phyloP scores from a whole-genome alignment of 139 green algal species.

The Chlorella sp. region DNA sequence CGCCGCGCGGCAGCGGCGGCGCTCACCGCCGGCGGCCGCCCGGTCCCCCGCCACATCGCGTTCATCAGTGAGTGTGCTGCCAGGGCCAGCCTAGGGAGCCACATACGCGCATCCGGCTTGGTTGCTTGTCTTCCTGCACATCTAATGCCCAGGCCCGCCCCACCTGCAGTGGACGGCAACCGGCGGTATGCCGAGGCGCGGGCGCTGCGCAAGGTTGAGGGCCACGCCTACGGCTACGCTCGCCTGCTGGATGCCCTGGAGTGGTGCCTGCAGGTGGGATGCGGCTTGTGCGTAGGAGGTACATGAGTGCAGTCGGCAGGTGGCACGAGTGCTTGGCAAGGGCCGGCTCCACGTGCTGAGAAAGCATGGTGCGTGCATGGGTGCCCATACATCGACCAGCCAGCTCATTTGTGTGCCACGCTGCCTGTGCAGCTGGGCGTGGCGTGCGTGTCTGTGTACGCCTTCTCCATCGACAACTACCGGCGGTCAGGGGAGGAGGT shows the following conservation, averaged over 20 bases:
- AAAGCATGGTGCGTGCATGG: too few relatives aligned
- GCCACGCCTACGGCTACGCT: constrained; percentile 74
- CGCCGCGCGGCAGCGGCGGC: constrained; percentile 1
- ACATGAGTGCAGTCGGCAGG: too few relatives aligned
- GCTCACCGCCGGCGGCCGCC: constrained; percentile 14
- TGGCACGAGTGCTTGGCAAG: too few relatives aligned
- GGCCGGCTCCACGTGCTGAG: too few relatives aligned
- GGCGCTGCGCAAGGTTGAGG: constrained; percentile 49
- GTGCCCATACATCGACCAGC: too few relatives aligned
- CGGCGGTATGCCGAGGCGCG: constrained; percentile 77
- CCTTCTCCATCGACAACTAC: constrained; percentile 98
- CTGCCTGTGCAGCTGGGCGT: constrained; percentile 74
- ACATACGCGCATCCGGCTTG: too few relatives aligned
- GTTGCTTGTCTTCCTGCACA: too few relatives aligned
- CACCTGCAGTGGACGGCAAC: constrained; percentile 90
- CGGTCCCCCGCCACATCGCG: constrained; percentile 82
- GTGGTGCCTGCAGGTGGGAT: constrained; percentile 90
- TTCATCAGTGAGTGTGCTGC: constrained; percentile 89
- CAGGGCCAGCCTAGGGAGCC: too few relatives aligned
- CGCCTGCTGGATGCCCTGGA: constrained; percentile 83
- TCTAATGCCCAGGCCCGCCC: too few relatives aligned
- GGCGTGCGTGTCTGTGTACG: constrained; percentile 87
- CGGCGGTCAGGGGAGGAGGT: constrained; percentile 82
- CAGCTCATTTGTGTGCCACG: too few relatives aligned
- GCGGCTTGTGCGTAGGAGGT: too few relatives aligned